Conservation (phyloP, 352 stramenopile species). For the Globisporangium acanthophoron region DNA sequence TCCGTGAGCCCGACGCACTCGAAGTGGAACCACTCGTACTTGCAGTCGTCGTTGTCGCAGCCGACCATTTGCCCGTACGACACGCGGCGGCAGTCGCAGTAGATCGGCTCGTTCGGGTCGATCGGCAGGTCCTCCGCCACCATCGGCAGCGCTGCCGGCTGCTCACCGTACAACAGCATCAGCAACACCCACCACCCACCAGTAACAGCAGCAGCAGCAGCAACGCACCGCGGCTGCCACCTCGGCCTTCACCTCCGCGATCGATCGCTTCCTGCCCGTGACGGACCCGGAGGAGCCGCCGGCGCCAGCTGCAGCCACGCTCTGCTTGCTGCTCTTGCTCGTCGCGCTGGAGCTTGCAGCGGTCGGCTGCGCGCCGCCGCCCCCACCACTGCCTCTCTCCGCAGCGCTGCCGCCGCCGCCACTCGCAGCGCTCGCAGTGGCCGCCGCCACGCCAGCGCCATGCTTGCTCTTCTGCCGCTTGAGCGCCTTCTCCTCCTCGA, state of each 20-base stretch:
- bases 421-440: neutral
- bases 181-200: neutral
- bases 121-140: constrained; percentile 75
- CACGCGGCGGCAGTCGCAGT: constrained; percentile 82
- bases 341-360: neutral
- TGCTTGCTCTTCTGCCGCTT: constrained; percentile 49
- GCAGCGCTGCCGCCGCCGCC: neutral
- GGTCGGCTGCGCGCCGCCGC: neutral
- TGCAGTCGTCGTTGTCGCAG: constrained; percentile 91
- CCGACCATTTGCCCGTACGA: constrained; percentile 91
- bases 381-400: neutral
- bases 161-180: constrained; percentile 2
- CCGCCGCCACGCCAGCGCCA: neutral
- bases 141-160: constrained; percentile 29
- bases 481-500: constrained; percentile 60
- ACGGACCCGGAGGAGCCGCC: neutral
- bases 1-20: constrained; percentile 84
- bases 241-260: constrained; percentile 29
- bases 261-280: constrained; percentile 43
- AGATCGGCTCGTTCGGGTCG: constrained; percentile 85
- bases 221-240: constrained; percentile 14
- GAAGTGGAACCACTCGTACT: constrained; percentile 93
- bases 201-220: neutral
- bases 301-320: neutral
- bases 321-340: constrained; percentile 15